These are phyloP conservation scores for Kurtzmaniella quercitrusa DNA, from an alignment of 1,139 yeast species.

Conservation along the genomic window DNA sequence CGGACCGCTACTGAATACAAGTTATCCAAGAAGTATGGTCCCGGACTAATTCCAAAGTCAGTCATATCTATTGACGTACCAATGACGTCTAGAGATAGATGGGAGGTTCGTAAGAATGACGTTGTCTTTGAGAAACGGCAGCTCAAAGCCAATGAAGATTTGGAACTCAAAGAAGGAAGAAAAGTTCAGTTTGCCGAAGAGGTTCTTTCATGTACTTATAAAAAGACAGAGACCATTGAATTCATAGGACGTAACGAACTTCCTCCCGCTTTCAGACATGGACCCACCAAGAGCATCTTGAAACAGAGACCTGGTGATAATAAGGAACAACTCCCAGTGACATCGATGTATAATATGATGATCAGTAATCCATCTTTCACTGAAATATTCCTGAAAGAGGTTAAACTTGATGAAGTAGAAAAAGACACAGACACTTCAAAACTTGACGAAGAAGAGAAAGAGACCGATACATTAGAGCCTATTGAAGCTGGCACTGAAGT, in stretches of 20 bases:
- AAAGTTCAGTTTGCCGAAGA: neutral
- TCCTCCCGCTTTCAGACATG: neutral
- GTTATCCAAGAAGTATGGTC: neutral
- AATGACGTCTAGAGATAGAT: neutral
- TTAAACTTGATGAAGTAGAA: too few species aligned
- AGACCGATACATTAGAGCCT: too few species aligned
- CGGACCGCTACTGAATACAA: neutral
- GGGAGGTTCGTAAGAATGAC: neutral
- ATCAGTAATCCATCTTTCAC: too few species aligned
- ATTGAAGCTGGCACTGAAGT: too few species aligned
- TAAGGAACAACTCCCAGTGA: neutral
- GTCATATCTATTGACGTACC: neutral
- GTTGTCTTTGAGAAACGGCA: neutral
- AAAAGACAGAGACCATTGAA: neutral
- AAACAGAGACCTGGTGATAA: neutral
- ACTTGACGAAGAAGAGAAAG: too few species aligned
- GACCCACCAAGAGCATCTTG: neutral
- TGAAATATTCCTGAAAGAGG: too few species aligned
- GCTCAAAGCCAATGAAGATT: neutral
- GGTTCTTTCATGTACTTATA: neutral
- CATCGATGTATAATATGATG: neutral
- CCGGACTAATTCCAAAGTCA: neutral
- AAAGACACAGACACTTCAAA: too few species aligned
- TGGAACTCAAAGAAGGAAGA: neutral
- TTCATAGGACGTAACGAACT: neutral